A percentile compares a stretch with the other conserved stretches of the same genome.
phyloP scores from a whole-genome alignment of 164 flowering plant species.

The Macadamia tetraphylla region DNA sequence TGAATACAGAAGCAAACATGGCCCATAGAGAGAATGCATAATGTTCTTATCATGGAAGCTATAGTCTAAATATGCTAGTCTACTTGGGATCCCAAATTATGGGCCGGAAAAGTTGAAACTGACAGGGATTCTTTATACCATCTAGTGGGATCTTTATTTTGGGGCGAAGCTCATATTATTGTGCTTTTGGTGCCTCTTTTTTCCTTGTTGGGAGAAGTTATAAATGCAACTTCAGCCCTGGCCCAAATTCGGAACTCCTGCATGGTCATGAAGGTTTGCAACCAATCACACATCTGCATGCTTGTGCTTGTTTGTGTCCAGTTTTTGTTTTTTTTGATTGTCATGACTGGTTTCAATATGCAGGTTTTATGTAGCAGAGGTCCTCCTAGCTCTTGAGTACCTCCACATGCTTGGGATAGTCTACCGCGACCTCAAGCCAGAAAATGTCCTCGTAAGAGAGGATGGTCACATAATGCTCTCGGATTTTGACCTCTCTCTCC shows the following conservation, averaged over 20 bases:
- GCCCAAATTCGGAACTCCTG: too few species aligned
- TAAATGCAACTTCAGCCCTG: too few species aligned
- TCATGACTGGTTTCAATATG: constrained; percentile 10
- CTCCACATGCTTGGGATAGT: constrained; percentile 93
- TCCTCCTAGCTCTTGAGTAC: constrained; percentile 74
- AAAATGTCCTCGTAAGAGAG: constrained; percentile 89
- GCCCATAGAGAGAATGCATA: too few species aligned
- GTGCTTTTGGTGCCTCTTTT: neutral
- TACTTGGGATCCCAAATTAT: too few species aligned
- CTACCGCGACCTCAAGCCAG: constrained; percentile 91
- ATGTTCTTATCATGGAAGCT: too few species aligned
- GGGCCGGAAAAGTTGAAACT: too few species aligned
- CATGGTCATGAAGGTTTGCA: too few species aligned
- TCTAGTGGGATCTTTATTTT: too few species aligned
- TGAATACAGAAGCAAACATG: too few species aligned
- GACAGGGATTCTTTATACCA: too few species aligned
- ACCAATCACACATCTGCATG: too few species aligned
- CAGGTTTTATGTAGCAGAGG: constrained; percentile 90
- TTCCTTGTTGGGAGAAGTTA: neutral
- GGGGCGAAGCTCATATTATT: neutral
- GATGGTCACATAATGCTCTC: constrained; percentile 95
- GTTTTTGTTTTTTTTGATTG: neutral
- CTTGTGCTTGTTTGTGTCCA: neutral
- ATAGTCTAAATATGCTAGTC: too few species aligned
- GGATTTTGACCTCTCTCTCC: constrained; percentile 86